phyloP scores from a whole-genome alignment of 805 yeast species.

The Debaryomyces castellii region DNA sequence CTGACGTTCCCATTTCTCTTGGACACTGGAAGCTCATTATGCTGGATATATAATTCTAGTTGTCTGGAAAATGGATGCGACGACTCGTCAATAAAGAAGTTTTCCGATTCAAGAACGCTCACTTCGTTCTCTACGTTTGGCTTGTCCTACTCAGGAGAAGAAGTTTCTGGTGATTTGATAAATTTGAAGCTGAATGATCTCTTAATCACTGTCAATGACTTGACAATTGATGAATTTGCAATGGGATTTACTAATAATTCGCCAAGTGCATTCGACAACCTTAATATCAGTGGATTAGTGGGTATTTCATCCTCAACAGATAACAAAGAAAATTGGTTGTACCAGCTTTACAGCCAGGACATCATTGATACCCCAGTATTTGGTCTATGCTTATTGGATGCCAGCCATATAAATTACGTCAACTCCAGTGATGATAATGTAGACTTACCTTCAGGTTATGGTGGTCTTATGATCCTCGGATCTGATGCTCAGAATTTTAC shows the following conservation, averaged over 20 bases:
- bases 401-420: slow-evolving; percentile 13
- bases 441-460: slow-evolving; percentile 28
- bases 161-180: slow-evolving; percentile 50
- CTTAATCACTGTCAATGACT: slow-evolving; percentile 32
- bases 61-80: slow-evolving; percentile 48
- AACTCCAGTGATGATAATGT: slow-evolving; percentile 21
- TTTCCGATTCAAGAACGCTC: slow-evolving; percentile 16
- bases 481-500: slow-evolving; percentile 13
- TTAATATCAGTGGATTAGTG: slow-evolving; percentile 57
- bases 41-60: slow-evolving; percentile 59
- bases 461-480: slow-evolving; percentile 28
- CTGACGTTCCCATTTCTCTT: slow-evolving; percentile 50
- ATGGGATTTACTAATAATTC: slow-evolving; percentile 56
- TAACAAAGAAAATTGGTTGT: slow-evolving; percentile 33
- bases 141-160: slow-evolving; percentile 53
- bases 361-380: slow-evolving; percentile 40
- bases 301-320: slow-evolving; percentile 52
- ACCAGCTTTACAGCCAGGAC: slow-evolving; percentile 33
- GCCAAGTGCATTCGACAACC: slow-evolving; percentile 52
- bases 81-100: slow-evolving; percentile 20
- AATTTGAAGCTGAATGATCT: slow-evolving; percentile 29
- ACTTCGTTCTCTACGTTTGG: slow-evolving; percentile 36
- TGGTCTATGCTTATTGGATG: slow-evolving; percentile 21
- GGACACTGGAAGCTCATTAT: slow-evolving; percentile 65
- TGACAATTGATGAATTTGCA: slow-evolving; percentile 36